Evolutionary conservation across 352 stramenopile species (phyloP).

Genomic region (Globisporangium yorkense): DNA sequence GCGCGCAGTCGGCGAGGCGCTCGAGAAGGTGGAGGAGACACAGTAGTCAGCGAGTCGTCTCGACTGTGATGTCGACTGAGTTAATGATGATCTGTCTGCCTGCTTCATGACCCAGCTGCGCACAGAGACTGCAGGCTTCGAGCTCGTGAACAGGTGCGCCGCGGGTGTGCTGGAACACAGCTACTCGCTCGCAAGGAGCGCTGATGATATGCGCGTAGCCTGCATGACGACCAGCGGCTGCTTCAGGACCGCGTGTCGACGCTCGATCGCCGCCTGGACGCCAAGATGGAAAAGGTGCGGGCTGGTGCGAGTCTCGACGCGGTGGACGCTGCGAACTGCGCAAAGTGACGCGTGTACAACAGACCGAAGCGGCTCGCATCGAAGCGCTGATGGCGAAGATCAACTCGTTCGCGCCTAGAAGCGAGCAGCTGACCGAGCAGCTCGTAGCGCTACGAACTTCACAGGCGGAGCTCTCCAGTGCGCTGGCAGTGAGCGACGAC

Average conservation of each 20-base stretch:
- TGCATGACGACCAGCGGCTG: constrained; percentile 41
- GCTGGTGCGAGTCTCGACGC: neutral
- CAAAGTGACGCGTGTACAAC: neutral
- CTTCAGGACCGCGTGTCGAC: constrained; percentile 38
- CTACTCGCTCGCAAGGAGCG: too few relatives aligned
- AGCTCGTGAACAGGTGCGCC: constrained; percentile 19
- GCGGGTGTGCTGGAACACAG: too few relatives aligned
- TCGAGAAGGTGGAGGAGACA: constrained; percentile 14
- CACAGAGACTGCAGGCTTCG: constrained; percentile 26
- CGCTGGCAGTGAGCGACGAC: neutral
- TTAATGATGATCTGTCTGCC: too few relatives aligned
- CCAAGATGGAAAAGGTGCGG: constrained; percentile 65
- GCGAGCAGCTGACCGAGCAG: constrained; percentile 21
- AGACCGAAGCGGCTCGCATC: constrained; percentile 43
- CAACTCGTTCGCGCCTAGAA: constrained; percentile 40
- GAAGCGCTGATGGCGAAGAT: constrained; percentile 50
- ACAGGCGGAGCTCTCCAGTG: constrained; percentile 7
- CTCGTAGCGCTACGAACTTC: constrained; percentile 13
- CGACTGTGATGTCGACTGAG: too few relatives aligned
- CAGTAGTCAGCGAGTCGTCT: too few relatives aligned
- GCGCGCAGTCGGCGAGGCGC: constrained; percentile 15
- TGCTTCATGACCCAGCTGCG: too few relatives aligned
- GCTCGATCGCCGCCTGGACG: constrained; percentile 31
- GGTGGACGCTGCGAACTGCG: neutral
- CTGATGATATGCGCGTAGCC: constrained; percentile 23